phyloP scores from a whole-genome alignment of 2,329 filamentous ascomycete genomes.

The Arthrobotrys sinensis region DNA sequence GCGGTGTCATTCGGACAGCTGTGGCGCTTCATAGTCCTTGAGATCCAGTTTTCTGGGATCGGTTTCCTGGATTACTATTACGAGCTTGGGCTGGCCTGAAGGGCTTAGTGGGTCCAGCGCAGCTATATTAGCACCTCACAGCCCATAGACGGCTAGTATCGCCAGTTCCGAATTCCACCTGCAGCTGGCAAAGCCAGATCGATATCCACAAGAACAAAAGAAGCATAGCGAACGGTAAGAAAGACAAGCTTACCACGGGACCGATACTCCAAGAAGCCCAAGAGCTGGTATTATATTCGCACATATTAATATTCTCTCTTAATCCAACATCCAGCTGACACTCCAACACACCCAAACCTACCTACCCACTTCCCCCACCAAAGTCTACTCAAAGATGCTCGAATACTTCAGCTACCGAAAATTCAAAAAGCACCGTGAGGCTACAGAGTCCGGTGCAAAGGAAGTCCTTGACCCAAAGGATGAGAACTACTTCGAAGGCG shows the following conservation, averaged over 20 bases:
- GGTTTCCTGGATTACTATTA: constrained; percentile 20
- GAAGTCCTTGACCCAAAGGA: constrained; percentile 57
- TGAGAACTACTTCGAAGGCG: constrained; percentile 58
- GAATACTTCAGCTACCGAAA: constrained; percentile 77
- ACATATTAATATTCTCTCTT: constrained; percentile 27
- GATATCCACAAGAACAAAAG: constrained; percentile 1
- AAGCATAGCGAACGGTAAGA: constrained; percentile 7
- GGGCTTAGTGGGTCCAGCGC: not conserved
- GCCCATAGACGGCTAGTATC: constrained; percentile 9
- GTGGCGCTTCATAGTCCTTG: constrained; percentile 26
- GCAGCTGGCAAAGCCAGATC: constrained; percentile 23
- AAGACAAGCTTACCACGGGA: constrained; percentile 8
- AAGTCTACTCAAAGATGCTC: constrained; percentile 70
- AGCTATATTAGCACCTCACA: constrained; percentile 27
- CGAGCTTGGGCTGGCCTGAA: not conserved
- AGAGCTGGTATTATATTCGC: constrained; percentile 14
- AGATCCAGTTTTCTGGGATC: constrained; percentile 19
- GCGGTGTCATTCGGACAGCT: constrained; percentile 19
- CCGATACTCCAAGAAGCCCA: constrained; percentile 14
- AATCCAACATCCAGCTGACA: constrained; percentile 25
- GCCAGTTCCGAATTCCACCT: constrained; percentile 7
- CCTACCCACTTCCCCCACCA: not conserved
- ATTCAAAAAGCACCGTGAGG: constrained; percentile 74
- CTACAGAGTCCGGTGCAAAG: constrained; percentile 67
- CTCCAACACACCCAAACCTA: constrained; percentile 35